A percentile compares a stretch with the other conserved stretches of the same genome.
Evolutionary conservation across 2,329 filamentous ascomycete genomes (phyloP).

Genomic region (Furcasterigmium furcatum): DNA sequence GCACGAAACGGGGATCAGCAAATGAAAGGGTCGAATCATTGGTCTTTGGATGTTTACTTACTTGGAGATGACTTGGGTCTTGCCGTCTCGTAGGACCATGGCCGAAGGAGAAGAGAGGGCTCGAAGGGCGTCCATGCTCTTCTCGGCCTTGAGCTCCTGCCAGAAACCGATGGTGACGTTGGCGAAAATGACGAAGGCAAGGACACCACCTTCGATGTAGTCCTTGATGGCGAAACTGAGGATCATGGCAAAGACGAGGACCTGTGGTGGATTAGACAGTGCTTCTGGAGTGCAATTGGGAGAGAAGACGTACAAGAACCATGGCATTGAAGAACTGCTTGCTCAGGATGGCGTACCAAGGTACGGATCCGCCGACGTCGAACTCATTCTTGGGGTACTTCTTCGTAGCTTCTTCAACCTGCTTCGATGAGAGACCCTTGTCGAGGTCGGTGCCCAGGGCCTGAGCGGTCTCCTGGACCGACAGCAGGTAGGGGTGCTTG

Average conservation of each 20-base stretch:
- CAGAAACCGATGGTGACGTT: constrained; percentile 68
- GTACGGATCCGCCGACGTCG: constrained; percentile 64
- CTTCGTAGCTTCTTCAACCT: constrained; percentile 56
- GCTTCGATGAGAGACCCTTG: constrained; percentile 58
- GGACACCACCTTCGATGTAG: constrained; percentile 65
- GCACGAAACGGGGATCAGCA: neutral
- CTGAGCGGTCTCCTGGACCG: constrained; percentile 58
- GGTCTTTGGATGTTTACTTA: constrained; percentile 27
- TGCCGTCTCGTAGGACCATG: constrained; percentile 58
- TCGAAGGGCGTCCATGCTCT: constrained; percentile 62
- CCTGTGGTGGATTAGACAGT: constrained; percentile 36
- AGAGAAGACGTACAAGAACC: constrained; percentile 56
- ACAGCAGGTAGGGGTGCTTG: constrained; percentile 58
- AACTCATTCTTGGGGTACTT: constrained; percentile 68
- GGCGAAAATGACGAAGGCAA: constrained; percentile 63
- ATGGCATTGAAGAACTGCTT: constrained; percentile 76
- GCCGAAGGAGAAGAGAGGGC: constrained; percentile 62
- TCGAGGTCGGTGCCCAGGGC: constrained; percentile 63
- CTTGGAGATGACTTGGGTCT: constrained; percentile 55
- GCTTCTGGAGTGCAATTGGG: neutral
- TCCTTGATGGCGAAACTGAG: constrained; percentile 65
- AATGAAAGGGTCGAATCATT: neutral
- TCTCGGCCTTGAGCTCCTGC: constrained; percentile 62
- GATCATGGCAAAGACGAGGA: constrained; percentile 75
- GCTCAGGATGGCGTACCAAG: constrained; percentile 68